Percentiles rank a stretch among this genome's conserved stretches.
Conservation (phyloP, 169 alveolate genomes). For the Plasmodium coatneyi region DNA sequence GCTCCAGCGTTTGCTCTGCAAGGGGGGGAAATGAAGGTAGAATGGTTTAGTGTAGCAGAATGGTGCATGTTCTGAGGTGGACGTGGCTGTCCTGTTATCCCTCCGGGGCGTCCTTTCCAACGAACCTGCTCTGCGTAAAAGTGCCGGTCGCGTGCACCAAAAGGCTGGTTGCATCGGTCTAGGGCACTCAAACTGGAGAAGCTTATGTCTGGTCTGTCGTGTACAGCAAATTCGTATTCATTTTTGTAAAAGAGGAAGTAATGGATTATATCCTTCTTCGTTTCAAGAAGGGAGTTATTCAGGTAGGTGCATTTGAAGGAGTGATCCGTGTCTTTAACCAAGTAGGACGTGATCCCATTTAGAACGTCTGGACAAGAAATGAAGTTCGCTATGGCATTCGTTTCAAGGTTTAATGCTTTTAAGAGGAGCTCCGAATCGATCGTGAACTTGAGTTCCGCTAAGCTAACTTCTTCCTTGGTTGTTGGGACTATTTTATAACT, state of each 20-base stretch:
- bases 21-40: background rate
- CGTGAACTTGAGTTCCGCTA: conserved; percentile 36
- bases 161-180: conserved; percentile 46
- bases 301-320: conserved; percentile 33
- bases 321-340: conserved; percentile 42
- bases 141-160: conserved; percentile 8
- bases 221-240: conserved; percentile 7
- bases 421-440: conserved; percentile 64
- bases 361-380: conserved; percentile 59
- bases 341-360: conserved; percentile 61
- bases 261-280: conserved; percentile 55
- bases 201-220: conserved; percentile 67
- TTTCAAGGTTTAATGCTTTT: conserved; percentile 61
- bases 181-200: conserved; percentile 54
- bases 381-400: conserved; percentile 55
- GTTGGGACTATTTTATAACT: conserved; percentile 48
- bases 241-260: conserved; percentile 64
- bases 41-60: background rate
- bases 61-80: background rate
- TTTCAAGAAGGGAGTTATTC: conserved; percentile 31
- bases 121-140: conserved; percentile 38
- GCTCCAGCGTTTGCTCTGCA: conserved; percentile 30
- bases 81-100: no score
- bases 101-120: background rate
- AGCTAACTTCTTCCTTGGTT: conserved; percentile 65